Evolutionary conservation across 768 basidiomycete species (phyloP), one percentile per base, ranked within the genome.

Genomic region (button mushroom (Agaricus bisporus)): DNA sequence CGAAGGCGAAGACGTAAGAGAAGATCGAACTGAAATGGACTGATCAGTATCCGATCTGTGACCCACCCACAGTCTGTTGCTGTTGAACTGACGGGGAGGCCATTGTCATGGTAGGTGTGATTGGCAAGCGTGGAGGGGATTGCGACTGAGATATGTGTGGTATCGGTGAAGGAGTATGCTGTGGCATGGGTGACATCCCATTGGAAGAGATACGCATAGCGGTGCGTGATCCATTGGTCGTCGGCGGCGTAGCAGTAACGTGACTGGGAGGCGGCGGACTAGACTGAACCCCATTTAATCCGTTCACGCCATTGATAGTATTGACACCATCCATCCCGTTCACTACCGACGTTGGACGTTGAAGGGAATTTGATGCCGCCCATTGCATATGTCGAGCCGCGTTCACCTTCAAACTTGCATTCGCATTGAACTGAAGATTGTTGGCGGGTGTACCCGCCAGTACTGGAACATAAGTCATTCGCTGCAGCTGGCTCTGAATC

Each of bases 71-170:
- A 14, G 70, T 67, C 60, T 79, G 78, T 58, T 80, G 79, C 54
- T 79, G 79, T 63, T 78, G 79, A 50, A 81, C 60, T 35, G 77
- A 76, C 12, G 82, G 81, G 2, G 81, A 81, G 28, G 76, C 68
- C 67, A 78, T 75, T 25, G 72, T 71, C 71, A 81, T 70, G 41
- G 75, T 77, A 6, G 80, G 77, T 1, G 78, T 76, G 52, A 77
- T 70, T 14, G 75, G 69, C 17, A 75, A 68, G 15, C 78, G 75
- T 3, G 80, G 75, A 8, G 80, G 76, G 2, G 79, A 76, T 54
- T 79, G 77, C 25, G 75, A 64, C 47, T 74, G 69, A 5, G 73
- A 60, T 42, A 75, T 71, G 26, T 73, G 74, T 9, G 71, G 70
- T 50, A 78, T 66, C 2, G 79, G 75, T 0, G 77, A 73, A 10